phyloP scores from a whole-genome alignment of 2,329 filamentous ascomycete species.

The Verticillium albo-atrum region DNA sequence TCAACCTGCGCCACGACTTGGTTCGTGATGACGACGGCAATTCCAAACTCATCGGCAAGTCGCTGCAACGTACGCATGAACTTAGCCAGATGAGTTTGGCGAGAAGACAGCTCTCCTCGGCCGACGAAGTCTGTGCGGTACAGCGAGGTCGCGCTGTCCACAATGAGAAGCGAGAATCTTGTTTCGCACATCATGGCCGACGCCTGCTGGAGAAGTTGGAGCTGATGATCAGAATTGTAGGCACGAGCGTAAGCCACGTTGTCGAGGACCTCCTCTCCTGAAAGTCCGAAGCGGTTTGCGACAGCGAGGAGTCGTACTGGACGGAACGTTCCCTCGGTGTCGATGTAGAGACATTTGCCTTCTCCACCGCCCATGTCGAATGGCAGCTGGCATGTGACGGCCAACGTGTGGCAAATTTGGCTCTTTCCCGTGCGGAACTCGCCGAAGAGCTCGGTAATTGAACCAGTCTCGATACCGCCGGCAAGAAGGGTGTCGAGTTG shows the following conservation, averaged over 20 bases:
- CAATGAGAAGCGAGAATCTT: constrained; percentile 89
- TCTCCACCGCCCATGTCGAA: constrained; percentile 99
- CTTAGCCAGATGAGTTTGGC: constrained; percentile 84
- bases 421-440: constrained; percentile 98
- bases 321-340: constrained; percentile 95
- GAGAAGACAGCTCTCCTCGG: constrained; percentile 91
- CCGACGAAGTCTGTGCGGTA: constrained; percentile 96
- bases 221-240: constrained; percentile 97
- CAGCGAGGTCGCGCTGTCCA: constrained; percentile 91
- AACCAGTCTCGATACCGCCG: constrained; percentile 93
- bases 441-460: constrained; percentile 96
- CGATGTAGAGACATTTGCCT: constrained; percentile 97
- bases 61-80: constrained; percentile 83
- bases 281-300: constrained; percentile 89
- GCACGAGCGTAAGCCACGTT: constrained; percentile 97
- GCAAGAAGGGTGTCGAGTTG: constrained; percentile 92
- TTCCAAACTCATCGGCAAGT: constrained; percentile 80
- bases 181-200: constrained; percentile 99
- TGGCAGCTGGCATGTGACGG: constrained; percentile 93
- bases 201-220: constrained; percentile 91
- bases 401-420: constrained; percentile 97
- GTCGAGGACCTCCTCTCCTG: constrained; percentile 94
- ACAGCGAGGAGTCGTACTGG: constrained; percentile 88
- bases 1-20: constrained; percentile 98
- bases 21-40: constrained; percentile 97